Conservation (phyloP, 306 rosid species). For the Rosa chinensis region DNA sequence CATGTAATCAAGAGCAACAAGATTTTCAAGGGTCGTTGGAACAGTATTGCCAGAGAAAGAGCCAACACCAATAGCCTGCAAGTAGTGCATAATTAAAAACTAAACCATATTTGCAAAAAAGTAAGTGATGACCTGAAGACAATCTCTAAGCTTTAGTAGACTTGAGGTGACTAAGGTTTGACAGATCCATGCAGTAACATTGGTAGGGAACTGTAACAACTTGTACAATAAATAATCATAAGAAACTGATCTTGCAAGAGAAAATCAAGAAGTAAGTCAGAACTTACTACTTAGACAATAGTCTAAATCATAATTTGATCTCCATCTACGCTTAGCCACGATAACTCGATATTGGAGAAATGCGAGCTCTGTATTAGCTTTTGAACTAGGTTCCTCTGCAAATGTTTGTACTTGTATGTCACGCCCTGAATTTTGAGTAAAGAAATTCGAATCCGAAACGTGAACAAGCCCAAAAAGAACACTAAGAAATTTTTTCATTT, state of each 20-base stretch:
- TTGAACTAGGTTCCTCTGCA: conserved; percentile 43
- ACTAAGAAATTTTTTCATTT: too few species aligned
- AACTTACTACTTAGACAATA: conserved; percentile 11
- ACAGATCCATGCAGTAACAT: conserved; percentile 94
- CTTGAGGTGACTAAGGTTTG: conserved; percentile 91
- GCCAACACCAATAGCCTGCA: conserved; percentile 89
- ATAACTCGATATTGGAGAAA: conserved; percentile 38
- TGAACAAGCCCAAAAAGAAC: too few species aligned
- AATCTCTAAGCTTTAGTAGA: conserved; percentile 66
- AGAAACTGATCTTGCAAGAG: conserved; percentile 76
- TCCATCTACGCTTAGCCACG: conserved; percentile 32
- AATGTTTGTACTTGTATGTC: conserved; percentile 37
- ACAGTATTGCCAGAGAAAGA: conserved; percentile 86
- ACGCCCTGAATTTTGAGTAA: too few species aligned
- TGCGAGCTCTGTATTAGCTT: conserved; percentile 28
- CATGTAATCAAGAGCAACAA: conserved; percentile 30
- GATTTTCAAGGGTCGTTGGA: conserved; percentile 39
- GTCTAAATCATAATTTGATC: neutral
- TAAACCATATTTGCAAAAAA: conserved; percentile 5
- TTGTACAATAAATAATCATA: conserved; percentile 82
- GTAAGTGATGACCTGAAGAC: neutral
- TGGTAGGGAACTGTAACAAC: conserved; percentile 93
- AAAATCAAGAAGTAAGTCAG: conserved; percentile 12
- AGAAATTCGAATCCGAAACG: too few species aligned
- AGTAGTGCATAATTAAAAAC: conserved; percentile 19